Conservation (phyloP, 257 asterid genomes). For the Eucommia ulmoides region DNA sequence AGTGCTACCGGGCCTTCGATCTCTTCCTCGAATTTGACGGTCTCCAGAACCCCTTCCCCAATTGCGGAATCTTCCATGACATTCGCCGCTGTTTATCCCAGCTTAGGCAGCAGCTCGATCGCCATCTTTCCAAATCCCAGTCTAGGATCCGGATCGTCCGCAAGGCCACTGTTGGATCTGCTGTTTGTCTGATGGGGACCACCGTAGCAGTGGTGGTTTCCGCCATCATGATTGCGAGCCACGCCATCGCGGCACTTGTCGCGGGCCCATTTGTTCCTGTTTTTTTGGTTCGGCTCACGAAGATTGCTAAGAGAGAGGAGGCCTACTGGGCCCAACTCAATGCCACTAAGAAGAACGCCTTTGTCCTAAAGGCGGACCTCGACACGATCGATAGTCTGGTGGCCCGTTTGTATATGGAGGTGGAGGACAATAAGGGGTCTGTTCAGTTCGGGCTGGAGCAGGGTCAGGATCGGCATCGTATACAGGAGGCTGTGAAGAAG, state of each 20-base stretch:
- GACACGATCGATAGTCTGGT: slow-evolving; percentile 67
- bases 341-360: slow-evolving; percentile 64
- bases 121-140: slow-evolving; percentile 34
- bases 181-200: slow-evolving; percentile 41
- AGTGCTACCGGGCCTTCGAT: slow-evolving; percentile 41
- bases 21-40: slow-evolving; percentile 42
- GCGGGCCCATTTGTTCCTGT: background rate
- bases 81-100: slow-evolving; percentile 52
- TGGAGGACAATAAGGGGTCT: slow-evolving; percentile 12
- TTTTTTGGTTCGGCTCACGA: slow-evolving; percentile 18
- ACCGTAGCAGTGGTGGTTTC: slow-evolving; percentile 50
- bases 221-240: slow-evolving; percentile 56
- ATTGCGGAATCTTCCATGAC: slow-evolving; percentile 35
- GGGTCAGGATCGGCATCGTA: slow-evolving; percentile 42
- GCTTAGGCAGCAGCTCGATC: slow-evolving; percentile 44
- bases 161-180: slow-evolving; percentile 36
- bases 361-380: slow-evolving; percentile 48
- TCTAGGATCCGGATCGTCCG: slow-evolving; percentile 28
- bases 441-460: slow-evolving; percentile 54
- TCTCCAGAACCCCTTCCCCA: slow-evolving; percentile 49
- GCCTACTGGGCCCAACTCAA: slow-evolving; percentile 60
- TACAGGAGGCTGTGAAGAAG: slow-evolving; percentile 60
- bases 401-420: slow-evolving; percentile 25
- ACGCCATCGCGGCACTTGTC: slow-evolving; percentile 24
- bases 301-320: slow-evolving; percentile 31